phyloP scores from a whole-genome alignment of 306 rosid species.

The Abrus pulchellus region DNA sequence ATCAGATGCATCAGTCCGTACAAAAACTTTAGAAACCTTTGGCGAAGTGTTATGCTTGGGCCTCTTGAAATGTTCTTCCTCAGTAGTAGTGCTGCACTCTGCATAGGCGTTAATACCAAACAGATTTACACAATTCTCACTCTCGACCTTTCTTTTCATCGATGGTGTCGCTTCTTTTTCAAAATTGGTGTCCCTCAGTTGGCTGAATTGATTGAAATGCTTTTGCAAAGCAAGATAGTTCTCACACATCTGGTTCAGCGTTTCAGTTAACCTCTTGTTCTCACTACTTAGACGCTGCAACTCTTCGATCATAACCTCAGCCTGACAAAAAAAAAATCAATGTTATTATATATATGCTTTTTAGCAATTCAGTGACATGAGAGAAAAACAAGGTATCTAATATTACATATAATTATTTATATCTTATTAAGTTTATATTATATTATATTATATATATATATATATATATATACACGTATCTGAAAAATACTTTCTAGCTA shows the following conservation, averaged over 20 bases:
- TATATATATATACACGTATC: too few relatives aligned
- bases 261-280: slow-evolving; percentile 69
- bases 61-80: slow-evolving; percentile 63
- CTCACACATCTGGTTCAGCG: slow-evolving; percentile 54
- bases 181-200: slow-evolving; percentile 32
- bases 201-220: slow-evolving; percentile 48
- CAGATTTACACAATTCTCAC: slow-evolving; percentile 38
- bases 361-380: background rate
- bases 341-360: too few relatives aligned
- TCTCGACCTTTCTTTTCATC: slow-evolving; percentile 66
- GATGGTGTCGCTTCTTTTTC: slow-evolving; percentile 39
- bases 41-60: slow-evolving; percentile 51
- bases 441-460: background rate
- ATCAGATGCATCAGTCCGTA: slow-evolving; percentile 67
- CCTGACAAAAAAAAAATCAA: slow-evolving; percentile 13
- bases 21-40: slow-evolving; percentile 66
- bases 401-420: too few relatives aligned
- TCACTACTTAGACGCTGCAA: slow-evolving; percentile 65
- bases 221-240: slow-evolving; percentile 59
- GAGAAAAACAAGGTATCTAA: background rate
- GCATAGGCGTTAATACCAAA: slow-evolving; percentile 17
- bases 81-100: slow-evolving; percentile 62
- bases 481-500: too few relatives aligned
- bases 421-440: background rate
- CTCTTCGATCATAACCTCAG: slow-evolving; percentile 54